Base-by-base conservation (phyloP, 2,329 filamentous ascomycete species). In the Penicillium sp. region DNA sequence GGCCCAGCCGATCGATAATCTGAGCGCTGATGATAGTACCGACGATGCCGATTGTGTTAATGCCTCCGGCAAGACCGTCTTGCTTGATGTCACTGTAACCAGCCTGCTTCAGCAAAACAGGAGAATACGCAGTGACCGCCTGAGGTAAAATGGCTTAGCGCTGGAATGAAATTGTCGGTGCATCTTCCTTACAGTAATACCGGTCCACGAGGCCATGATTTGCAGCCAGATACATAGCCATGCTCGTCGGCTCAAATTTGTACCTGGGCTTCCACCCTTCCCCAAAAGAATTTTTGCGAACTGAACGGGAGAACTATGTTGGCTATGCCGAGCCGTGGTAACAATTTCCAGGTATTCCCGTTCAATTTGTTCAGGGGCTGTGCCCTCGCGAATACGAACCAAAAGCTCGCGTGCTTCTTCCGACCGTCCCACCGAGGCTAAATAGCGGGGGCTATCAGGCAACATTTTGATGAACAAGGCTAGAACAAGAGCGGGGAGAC, bases 1-100 rank as follows among this genome's bases (percentile, higher is more conserved):
- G 76, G 21, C 82, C 81, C 7, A 83, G 65, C 1, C 75, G 74
- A 63, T 84, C 82, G 31, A 84, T 75, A 11, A 83, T 79, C 48
- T 80, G 77, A 2, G 80, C 78, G 52, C 77, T 79, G 55, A 81
- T 79, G 35, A 81, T 77, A 2, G 81, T 84, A 1, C 80, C 80
- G 2, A 81, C 58, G 26, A 83, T 79, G 13, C 81, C 81, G 48
- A 83, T 73, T 0, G 80, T 82, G 65, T 82, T 84, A 16, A 82
- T 66, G 6, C 79, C 77, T 6, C 81, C 81, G 1, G 80, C 77
- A 10, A 84, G 75, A 35, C 80, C 77, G 51, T 78, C 79, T 55
- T 79, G 68, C 10, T 60, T 68, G 26, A 69, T 59, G 41, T 58
- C 74, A 53, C 80, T 78, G 44, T 72, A 73, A 61, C 59, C 70